Evolutionary conservation across 257 asterid genomes (phyloP).

Genomic region (Linderniella brevidens): DNA sequence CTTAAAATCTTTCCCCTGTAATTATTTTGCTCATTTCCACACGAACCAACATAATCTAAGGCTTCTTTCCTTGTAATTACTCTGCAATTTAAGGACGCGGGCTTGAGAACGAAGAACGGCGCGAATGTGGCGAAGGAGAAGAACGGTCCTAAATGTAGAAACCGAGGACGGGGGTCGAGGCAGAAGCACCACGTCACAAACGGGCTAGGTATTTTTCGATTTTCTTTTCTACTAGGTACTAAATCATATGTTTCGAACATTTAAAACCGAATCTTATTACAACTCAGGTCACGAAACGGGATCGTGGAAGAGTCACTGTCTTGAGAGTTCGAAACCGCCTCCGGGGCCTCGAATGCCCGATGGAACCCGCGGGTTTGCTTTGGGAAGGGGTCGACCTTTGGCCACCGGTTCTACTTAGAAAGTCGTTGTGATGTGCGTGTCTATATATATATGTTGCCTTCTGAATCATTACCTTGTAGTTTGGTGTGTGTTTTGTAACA

Average conservation of each 20-base stretch:
- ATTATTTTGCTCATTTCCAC: neutral
- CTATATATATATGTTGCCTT: no score
- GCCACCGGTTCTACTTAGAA: conserved; percentile 11
- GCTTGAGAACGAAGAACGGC: conserved; percentile 31
- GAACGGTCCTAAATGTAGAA: conserved; percentile 35
- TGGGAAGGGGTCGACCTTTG: conserved; percentile 82
- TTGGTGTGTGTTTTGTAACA: no score
- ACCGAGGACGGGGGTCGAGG: conserved; percentile 69
- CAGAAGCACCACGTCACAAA: conserved; percentile 38
- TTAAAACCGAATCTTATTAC: neutral
- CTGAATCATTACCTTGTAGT: no score
- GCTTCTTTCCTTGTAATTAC: neutral
- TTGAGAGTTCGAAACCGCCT: conserved; percentile 75
- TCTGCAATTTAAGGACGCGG: conserved; percentile 35
- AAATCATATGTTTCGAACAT: conserved; percentile 1
- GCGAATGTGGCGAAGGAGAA: conserved; percentile 38
- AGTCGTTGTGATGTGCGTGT: no score
- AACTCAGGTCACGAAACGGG: conserved; percentile 45
- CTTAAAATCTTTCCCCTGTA: neutral
- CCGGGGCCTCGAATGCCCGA: conserved; percentile 99
- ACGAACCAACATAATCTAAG: neutral
- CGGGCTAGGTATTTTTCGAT: conserved; percentile 55
- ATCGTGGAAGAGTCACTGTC: conserved; percentile 18
- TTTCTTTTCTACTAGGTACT: neutral
- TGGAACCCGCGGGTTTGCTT: conserved; percentile 77